These are phyloP conservation scores for Corymbia calophylla DNA, from an alignment of 441 rosid species.

Conservation along the genomic window DNA sequence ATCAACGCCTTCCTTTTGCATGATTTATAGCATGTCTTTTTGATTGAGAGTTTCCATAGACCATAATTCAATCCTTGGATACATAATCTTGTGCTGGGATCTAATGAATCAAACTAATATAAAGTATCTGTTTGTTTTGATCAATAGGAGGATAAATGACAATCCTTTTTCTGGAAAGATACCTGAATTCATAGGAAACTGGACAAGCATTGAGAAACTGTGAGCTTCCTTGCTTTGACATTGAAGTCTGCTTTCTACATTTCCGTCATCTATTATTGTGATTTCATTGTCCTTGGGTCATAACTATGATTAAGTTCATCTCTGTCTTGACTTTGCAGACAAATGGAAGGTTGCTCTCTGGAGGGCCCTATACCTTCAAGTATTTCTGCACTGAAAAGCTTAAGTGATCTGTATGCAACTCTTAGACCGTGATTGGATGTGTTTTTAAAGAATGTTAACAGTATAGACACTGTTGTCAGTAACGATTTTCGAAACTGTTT, in stretches of 20 bases:
- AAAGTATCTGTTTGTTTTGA: background rate
- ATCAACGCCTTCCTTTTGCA: background rate
- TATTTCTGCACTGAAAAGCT: constrained; percentile 52
- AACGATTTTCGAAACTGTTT: background rate
- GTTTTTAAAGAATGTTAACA: background rate
- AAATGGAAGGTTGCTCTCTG: constrained; percentile 66
- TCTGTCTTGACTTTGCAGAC: constrained; percentile 33
- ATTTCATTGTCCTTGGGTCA: background rate
- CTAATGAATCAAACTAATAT: background rate
- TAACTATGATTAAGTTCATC: background rate
- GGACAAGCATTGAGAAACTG: constrained; percentile 64
- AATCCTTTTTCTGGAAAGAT: constrained; percentile 62
- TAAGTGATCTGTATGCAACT: constrained; percentile 66
- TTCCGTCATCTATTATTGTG: background rate
- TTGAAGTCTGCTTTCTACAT: background rate
- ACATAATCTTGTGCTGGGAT: background rate
- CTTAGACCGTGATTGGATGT: background rate
- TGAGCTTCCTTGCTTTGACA: constrained; percentile 20
- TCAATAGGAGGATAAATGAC: constrained; percentile 67
- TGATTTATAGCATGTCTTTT: background rate
- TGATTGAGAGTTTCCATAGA: background rate
- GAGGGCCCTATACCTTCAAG: constrained; percentile 76
- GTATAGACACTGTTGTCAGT: background rate
- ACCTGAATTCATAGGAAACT: constrained; percentile 60
- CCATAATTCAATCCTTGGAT: background rate